Base-by-base conservation (phyloP, 2,329 filamentous ascomycete species). In the Magnaporthiopsis incrustans region DNA sequence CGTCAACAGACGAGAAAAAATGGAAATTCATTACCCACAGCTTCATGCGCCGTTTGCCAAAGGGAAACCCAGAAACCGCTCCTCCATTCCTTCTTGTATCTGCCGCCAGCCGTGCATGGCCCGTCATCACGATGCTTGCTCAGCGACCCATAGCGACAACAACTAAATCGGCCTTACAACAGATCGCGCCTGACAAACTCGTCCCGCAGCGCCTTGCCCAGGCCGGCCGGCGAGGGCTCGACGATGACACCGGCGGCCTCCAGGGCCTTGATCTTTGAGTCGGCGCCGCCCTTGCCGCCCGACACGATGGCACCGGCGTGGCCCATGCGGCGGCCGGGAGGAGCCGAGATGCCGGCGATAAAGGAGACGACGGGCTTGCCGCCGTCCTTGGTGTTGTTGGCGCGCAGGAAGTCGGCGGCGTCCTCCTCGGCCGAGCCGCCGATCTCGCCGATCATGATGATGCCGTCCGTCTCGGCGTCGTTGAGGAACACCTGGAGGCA, bases 371-470 rank as follows among this genome's bases (percentile, higher is more conserved):
- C 93, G 73, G 95, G 95, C 88, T 97, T 99, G 75, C 84, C 84
- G 66, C 83, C 83, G 79, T 92, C 90, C 77, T 88, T 82, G 66
- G 88, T 93, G 86, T 99, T 98, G 84, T 95, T 86, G 77, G 87
- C 83, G 83, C 90, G 92, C 76, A 98, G 82, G 85, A 96, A 99
- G 73, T 98, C 95, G 73, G 95, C 94, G 56, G 95, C 95, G 73
- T 99, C 95, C 82, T 99, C 95, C 83, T 99, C 95, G 66, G 95
- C 95, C 66, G 90, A 91, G 68, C 95, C 95, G 79, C 95, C 95
- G 76, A 99, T 98, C 83, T 98, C 95, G 76, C 95, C 95, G 77
- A 99, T 98, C 95, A 99, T 97, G 82, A 99, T 97, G 81, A 99
- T 97, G 76, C 95, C 95, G 76, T 99, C 95, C 56, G 95, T 99